Evolutionary conservation across 164 flowering plant species (phyloP).

Genomic region (Macadamia tetraphylla): DNA sequence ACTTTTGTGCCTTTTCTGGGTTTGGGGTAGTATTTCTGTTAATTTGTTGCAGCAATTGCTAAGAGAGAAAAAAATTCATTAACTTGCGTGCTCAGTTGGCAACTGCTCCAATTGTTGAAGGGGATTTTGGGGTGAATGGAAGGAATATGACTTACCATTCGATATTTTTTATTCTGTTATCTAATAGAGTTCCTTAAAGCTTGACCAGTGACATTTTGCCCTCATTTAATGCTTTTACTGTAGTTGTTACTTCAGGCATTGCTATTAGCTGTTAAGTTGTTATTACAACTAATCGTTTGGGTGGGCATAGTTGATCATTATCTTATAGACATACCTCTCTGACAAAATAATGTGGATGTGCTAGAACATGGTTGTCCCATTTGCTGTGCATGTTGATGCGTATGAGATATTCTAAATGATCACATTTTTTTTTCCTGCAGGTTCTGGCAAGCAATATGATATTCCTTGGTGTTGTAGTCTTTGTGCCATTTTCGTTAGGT

Average conservation of each 20-base stretch:
- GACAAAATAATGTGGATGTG: not conserved
- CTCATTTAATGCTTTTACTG: no score
- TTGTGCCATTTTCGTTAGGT: constrained; percentile 93
- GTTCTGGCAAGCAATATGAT: constrained; percentile 96
- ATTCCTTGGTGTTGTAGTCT: constrained; percentile 87
- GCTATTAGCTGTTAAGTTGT: not conserved
- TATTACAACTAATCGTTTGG: not conserved
- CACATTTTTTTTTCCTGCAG: constrained; percentile 41
- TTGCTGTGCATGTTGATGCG: not conserved
- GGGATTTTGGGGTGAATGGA: no score
- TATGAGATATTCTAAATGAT: not conserved
- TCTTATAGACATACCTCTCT: not conserved
- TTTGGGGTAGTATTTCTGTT: no score
- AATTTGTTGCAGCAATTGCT: no score
- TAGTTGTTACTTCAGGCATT: not conserved
- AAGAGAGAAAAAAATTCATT: no score
- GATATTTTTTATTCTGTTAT: no score
- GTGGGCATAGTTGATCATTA: not conserved
- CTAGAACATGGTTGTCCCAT: not conserved
- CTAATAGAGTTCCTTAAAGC: no score
- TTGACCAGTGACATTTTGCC: no score
- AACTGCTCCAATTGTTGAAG: no score
- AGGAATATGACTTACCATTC: no score
- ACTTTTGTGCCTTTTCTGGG: no score
- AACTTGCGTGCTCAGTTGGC: no score